Evolutionary conservation across 768 basidiomycete species (phyloP).

Genomic region (Mrakia hoshinonis): DNA sequence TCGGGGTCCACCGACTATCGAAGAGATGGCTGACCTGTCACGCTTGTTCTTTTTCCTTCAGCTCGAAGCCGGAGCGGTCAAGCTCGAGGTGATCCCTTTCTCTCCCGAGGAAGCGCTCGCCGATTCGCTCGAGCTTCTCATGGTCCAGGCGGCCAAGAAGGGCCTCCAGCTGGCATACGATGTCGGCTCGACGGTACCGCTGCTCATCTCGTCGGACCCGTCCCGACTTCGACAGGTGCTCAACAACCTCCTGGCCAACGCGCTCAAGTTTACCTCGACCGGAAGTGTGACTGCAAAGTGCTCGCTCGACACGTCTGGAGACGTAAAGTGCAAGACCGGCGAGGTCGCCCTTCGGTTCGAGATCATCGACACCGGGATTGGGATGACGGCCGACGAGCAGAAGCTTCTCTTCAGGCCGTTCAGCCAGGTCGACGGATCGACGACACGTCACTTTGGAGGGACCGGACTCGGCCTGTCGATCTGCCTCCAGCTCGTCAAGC

Average conservation of each 20-base stretch:
- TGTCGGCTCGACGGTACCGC: conserved; percentile 49
- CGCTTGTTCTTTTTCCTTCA: not conserved
- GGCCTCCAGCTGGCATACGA: conserved; percentile 1
- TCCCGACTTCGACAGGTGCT: conserved; percentile 64
- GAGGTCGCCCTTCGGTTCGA: conserved; percentile 43
- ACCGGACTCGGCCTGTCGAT: conserved; percentile 70
- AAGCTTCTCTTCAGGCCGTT: conserved; percentile 65
- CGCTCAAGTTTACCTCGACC: conserved; percentile 57
- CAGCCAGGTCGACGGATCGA: conserved; percentile 66
- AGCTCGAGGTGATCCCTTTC: conserved; percentile 60
- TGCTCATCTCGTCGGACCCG: conserved; percentile 67
- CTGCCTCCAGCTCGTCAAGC: conserved; percentile 61
- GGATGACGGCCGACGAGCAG: conserved; percentile 57
- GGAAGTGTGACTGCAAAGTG: conserved; percentile 60
- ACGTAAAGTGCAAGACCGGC: not conserved
- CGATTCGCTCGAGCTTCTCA: conserved; percentile 65
- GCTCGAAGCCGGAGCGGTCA: conserved; percentile 65
- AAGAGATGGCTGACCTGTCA: not conserved
- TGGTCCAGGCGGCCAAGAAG: conserved; percentile 11
- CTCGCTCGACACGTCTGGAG: conserved; percentile 45
- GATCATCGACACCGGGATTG: conserved; percentile 57
- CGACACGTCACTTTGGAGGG: conserved; percentile 65
- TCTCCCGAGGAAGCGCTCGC: conserved; percentile 63
- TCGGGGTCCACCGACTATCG: too few relatives aligned
- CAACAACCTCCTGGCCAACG: conserved; percentile 70